Conservation (phyloP, 441 rosid genomes). For the Adansonia rubrostipa region DNA sequence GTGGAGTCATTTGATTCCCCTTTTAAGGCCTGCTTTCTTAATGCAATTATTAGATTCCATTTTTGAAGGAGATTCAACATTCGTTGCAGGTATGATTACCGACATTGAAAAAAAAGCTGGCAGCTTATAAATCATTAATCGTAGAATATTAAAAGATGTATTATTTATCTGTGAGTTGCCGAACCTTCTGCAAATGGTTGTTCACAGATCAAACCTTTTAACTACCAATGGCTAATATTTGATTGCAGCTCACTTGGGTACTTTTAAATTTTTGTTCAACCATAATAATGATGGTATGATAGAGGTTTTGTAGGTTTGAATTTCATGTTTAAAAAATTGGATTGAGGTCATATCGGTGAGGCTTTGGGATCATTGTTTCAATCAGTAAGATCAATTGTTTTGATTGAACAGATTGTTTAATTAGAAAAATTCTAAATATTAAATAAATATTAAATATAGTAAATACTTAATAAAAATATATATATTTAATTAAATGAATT, state of each 20-base stretch:
- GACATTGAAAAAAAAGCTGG: neutral
- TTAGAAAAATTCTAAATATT: too few species aligned
- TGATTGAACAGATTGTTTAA: too few species aligned
- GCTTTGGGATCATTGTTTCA: too few species aligned
- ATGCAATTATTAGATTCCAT: conserved; percentile 24
- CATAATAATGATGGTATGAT: neutral
- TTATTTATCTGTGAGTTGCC: neutral
- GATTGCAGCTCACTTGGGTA: neutral
- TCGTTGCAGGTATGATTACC: conserved; percentile 15
- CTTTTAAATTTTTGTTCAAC: neutral
- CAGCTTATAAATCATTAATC: neutral
- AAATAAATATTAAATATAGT: too few species aligned
- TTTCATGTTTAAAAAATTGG: too few species aligned
- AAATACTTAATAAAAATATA: too few species aligned
- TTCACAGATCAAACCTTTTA: neutral
- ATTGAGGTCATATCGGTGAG: too few species aligned
- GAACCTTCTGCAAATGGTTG: neutral
- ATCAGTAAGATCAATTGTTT: too few species aligned
- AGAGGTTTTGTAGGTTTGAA: neutral
- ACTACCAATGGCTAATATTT: neutral
- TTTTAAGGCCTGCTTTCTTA: conserved; percentile 6
- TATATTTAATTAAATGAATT: too few species aligned
- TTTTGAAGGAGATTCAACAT: neutral
- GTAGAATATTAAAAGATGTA: neutral
- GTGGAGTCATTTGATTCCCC: neutral